Base-by-base conservation (phyloP, 2,329 filamentous ascomycete genomes). In the Hymenoscyphus fraxineus region DNA sequence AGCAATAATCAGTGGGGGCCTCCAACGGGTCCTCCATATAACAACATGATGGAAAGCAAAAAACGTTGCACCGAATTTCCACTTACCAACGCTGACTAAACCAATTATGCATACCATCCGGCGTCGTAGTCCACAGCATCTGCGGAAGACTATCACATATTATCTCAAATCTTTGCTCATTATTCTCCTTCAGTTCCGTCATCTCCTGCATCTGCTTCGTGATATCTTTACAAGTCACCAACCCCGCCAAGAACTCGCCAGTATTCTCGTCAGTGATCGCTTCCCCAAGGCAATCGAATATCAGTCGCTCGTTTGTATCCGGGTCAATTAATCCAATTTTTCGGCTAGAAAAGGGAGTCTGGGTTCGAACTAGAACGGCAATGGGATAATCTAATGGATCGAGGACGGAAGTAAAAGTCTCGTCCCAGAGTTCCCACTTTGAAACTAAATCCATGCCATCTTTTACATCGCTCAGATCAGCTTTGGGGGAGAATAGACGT, bases 81-180 rank as follows among this genome's bases (percentile, higher is more conserved):
- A 61, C 67, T 57, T 47, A 72, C 89, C 90, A 94, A n/a, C 88
- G 80, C 58, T 85, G 84, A 65, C 89, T 91, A 75, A 88, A 93
- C 77, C 91, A 93, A 70, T 93, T 90, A 69, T 86, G 82, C 32
- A 79, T 70, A 0, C 91, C 90, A 16, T 89, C 83, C 0, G 88
- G 82, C 0, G 78, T 86, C 0, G 90, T 85, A 0, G 89, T 92
- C 89, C 90, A 94, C 5, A 93, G 87, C 76, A 89, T 78, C 70
- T 88, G 86, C 1, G 86, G 86, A 83, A 89, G 88, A 22, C 84
- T 88, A 68, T 93, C 90, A 68, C 89, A 91, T 59, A 93, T 92
- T 6, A 88, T 80, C 71, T 87, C 86, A 75, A 94, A 93, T 59
- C 90, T 84, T 70, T 87, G 84, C 70, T 92, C 89, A 66, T 92